Evolutionary conservation across 805 yeast species (phyloP).

Genomic region (Candida vartiovaarae): DNA sequence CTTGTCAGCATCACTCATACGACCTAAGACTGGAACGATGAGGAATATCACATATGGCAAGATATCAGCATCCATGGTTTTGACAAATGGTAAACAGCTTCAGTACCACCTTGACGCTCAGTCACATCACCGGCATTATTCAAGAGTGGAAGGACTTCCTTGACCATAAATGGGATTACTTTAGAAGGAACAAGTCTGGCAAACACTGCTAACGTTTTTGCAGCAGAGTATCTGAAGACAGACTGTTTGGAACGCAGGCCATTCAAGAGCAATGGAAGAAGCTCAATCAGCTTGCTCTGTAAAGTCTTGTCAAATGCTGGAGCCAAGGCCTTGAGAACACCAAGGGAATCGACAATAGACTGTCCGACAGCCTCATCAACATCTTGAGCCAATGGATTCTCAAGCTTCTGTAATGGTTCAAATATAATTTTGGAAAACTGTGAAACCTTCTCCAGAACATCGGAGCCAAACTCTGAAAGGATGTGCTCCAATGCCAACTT

Average conservation of each 20-base stretch:
- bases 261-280: conserved; percentile 43
- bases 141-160: conserved; percentile 69
- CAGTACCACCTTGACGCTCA: conserved; percentile 91
- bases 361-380: conserved; percentile 57
- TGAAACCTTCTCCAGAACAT: conserved; percentile 55
- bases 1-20: conserved; percentile 93
- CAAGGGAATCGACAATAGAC: conserved; percentile 76
- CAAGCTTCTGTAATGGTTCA: conserved; percentile 47
- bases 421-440: conserved; percentile 60
- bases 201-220: conserved; percentile 79
- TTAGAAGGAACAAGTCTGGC: conserved; percentile 61
- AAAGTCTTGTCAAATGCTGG: conserved; percentile 50
- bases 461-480: conserved; percentile 42
- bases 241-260: conserved; percentile 65
- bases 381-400: conserved; percentile 22
- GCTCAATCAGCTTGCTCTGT: conserved; percentile 40
- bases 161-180: conserved; percentile 76
- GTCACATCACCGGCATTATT: conserved; percentile 63
- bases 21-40: conserved; percentile 92
- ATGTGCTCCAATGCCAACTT: conserved; percentile 58
- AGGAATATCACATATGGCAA: conserved; percentile 92
- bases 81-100: conserved; percentile 80
- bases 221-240: conserved; percentile 83
- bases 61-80: conserved; percentile 80
- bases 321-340: conserved; percentile 67